Base-by-base conservation (phyloP, 192 early-diverging fungal genomes). In the Entomortierella parvispora region DNA sequence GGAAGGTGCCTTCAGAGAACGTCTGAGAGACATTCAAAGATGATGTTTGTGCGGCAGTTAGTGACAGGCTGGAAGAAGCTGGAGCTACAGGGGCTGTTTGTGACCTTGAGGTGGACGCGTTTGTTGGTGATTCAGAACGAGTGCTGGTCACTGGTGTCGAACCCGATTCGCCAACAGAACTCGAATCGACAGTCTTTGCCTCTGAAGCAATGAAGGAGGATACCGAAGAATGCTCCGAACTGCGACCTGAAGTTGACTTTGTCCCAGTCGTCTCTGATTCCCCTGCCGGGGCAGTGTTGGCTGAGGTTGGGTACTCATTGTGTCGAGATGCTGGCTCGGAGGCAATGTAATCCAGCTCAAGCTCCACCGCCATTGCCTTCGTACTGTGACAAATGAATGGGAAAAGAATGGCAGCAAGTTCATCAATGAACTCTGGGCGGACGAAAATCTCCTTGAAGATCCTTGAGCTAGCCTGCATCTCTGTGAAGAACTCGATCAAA, bases 361-460 rank as follows among this genome's bases (percentile, higher is more conserved):
- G 58, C 32, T 86, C 85, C 2, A 77, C 68, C 2, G 75, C 68
- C 48, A 85, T 59, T 5, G 59, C 65, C 56, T 82, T 81, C 17
- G 76, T 65, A 28, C 67, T 72, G 17, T 75, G 62, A 47, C 83
- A 87, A 11, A 89, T 81, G 22, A 90, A 68, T 20, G 74, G 80
- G 60, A 90, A 91, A 4, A 90, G 23, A 25, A 86, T 82, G 20
- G 74, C 65, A 22, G 90, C 70, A 15, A 91, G 58, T 15, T 63
- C 72, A 57, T 88, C 88, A 49, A 88, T 61, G 22, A 81, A 70
- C 29, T 91, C 89, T 9, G 69, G 69, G 8, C 75, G 83, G 4
- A 55, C 55, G 48, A 86, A 83, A 23, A 71, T 66, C 17, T 90
- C 88, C 55, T 79, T 84, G 46, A 90, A 85, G 20, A 84, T 79